Evolutionary conservation across 768 basidiomycete species (phyloP), one percentile per base, ranked within the genome.

Genomic region (Leucogyrophana mollusca): DNA sequence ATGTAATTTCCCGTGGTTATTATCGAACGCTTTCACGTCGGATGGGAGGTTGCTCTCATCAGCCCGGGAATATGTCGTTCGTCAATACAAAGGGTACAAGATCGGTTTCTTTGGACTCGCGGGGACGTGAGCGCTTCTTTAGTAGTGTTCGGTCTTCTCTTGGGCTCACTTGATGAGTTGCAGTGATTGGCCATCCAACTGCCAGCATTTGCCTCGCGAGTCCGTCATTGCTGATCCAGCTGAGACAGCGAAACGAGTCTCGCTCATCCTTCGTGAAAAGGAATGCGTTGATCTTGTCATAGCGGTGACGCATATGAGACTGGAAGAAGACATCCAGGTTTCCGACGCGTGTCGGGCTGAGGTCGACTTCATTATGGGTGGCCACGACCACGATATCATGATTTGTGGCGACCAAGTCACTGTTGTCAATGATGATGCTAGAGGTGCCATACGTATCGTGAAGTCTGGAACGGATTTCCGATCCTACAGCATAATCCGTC

Each of bases 111-210:
- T 37, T 21, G 35, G 35, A 7, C 35, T 37, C 16, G 35, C 35
- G 20, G 35, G 35, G 16, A 37, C 35, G 35, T 37, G 9, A 37
- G 35, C 13, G 27, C 13, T 30, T 30, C 27, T 13, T 30, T 30
- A 13, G 27, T n/a, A n/a, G n/a, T n/a, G n/a, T 37, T 21, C 16
- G 6, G 35, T 16, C 35, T 16, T 37, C 27, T 30, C 27, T 37
- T 8, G 16, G 35, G 9, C n/a, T 6, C 6, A 21, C 20, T 8
- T 37, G 7, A 37, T n/a, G n/a, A 7, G 35, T 30, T 13, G 6
- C n/a, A 37, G 35, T 8, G 35, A 37, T 21, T 37, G 35, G 35
- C 35, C 35, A 37, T 37, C 35, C 9, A 37, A 37, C 35, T 37
- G 35, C 35, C 35, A 37, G 20, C 35, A 37, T 16, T 21, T 37